Conservation (phyloP, 495 filamentous ascomycete species). For the Hapsidospora chrysogenum region DNA sequence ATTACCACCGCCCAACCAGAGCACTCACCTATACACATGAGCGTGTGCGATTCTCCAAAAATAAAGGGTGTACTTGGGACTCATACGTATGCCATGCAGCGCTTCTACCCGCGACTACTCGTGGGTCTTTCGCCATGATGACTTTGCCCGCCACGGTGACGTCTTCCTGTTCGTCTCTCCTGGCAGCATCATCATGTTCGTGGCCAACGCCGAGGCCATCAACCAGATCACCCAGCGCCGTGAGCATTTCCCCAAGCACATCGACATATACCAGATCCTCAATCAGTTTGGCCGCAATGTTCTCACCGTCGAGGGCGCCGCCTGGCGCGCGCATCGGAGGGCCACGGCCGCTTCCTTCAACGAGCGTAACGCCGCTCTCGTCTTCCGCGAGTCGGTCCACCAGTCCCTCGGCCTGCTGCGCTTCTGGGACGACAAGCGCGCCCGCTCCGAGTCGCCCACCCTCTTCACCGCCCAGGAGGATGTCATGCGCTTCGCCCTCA, state of each 20-base stretch:
- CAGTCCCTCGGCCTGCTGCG: constrained; percentile 39
- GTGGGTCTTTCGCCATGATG: constrained; percentile 14
- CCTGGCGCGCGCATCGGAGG: constrained; percentile 53
- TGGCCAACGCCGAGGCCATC: constrained; percentile 40
- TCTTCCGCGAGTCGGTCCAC: constrained; percentile 41
- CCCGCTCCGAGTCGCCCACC: constrained; percentile 17
- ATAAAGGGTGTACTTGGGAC: constrained; percentile 7
- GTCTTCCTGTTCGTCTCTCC: constrained; percentile 40
- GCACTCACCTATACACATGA: neutral
- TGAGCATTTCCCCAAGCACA: constrained; percentile 52
- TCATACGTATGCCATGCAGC: constrained; percentile 9
- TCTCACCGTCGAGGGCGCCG: constrained; percentile 41
- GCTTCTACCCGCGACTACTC: constrained; percentile 14
- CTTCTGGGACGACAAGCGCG: constrained; percentile 22
- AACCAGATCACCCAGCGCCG: constrained; percentile 39
- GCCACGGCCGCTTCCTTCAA: constrained; percentile 51
- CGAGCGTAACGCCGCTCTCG: constrained; percentile 51
- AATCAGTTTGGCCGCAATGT: constrained; percentile 48
- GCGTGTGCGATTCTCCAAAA: neutral
- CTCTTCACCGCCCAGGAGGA: constrained; percentile 36
- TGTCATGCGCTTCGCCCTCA: constrained; percentile 44
- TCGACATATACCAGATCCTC: constrained; percentile 36
- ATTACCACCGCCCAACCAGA: neutral
- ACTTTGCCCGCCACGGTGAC: constrained; percentile 20
- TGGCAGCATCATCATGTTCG: constrained; percentile 23